Conservation (phyloP, 2,329 filamentous ascomycete genomes). For the Paraphaeosphaeria sporulosa region DNA sequence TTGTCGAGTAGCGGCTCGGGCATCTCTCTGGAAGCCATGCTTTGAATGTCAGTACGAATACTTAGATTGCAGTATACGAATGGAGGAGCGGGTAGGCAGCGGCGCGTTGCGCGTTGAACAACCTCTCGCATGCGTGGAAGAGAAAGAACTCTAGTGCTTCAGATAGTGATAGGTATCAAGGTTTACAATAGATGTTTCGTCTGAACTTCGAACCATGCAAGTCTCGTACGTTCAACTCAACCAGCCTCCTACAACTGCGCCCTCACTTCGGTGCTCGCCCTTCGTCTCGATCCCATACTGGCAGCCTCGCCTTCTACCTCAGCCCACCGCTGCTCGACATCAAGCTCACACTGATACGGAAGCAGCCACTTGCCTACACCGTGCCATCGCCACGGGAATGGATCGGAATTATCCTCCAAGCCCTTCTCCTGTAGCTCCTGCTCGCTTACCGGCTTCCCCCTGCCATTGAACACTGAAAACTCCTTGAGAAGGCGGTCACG, state of each 20-base stretch:
- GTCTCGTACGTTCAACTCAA: neutral
- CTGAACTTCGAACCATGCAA: neutral
- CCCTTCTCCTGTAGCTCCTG: conserved; percentile 29
- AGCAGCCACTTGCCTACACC: conserved; percentile 46
- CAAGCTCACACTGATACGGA: conserved; percentile 44
- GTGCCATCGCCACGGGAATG: conserved; percentile 48
- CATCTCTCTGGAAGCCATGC: conserved; percentile 22
- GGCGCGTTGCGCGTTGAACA: neutral
- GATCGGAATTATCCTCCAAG: conserved; percentile 37
- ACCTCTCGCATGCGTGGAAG: too few species aligned
- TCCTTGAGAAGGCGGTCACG: conserved; percentile 53
- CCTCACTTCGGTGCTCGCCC: conserved; percentile 21
- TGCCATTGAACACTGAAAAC: conserved; percentile 41
- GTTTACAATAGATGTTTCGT: neutral
- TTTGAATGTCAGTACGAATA: neutral
- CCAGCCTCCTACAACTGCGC: conserved; percentile 24
- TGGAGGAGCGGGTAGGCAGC: neutral
- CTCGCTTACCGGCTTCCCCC: conserved; percentile 25
- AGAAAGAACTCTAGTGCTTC: too few species aligned
- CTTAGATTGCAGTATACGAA: neutral
- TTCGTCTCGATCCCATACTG: neutral
- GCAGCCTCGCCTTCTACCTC: conserved; percentile 27
- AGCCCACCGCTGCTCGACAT: conserved; percentile 40
- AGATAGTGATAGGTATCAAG: neutral
- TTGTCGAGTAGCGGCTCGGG: conserved; percentile 17